Conservation (phyloP, 1,284 basidiomycete species). For the Papiliotrema flavescens region DNA sequence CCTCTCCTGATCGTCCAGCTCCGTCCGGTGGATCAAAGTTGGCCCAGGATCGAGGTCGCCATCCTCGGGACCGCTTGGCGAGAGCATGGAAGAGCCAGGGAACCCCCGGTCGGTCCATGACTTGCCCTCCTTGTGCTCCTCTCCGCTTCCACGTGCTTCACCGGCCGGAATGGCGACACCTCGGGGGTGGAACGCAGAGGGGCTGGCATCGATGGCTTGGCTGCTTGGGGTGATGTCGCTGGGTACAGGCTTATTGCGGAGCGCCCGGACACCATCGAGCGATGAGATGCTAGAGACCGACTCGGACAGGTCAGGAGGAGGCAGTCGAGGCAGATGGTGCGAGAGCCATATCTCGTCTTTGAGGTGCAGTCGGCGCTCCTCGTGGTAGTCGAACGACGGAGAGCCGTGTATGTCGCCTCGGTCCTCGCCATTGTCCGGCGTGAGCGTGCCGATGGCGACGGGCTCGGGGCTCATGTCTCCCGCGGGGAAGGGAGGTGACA, state of each 20-base stretch:
- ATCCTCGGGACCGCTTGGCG: conserved; percentile 24
- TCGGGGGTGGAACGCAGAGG: conserved; percentile 8
- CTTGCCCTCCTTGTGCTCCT: conserved; percentile 1
- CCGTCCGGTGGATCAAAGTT: conserved; percentile 19
- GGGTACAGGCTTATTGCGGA: background rate
- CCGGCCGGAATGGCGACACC: background rate
- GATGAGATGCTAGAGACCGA: conserved; percentile 10
- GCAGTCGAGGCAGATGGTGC: conserved; percentile 42
- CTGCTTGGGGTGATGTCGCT: conserved; percentile 3
- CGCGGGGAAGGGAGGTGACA: too few species aligned
- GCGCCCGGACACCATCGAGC: too few species aligned
- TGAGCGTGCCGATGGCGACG: too few species aligned
- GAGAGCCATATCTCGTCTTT: conserved; percentile 48
- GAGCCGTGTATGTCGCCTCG: conserved; percentile 20
- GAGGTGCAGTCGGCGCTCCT: conserved; percentile 42
- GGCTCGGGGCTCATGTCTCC: too few species aligned
- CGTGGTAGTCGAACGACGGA: conserved; percentile 49
- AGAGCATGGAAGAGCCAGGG: conserved; percentile 22
- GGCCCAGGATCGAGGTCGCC: conserved; percentile 29
- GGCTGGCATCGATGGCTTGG: conserved; percentile 6
- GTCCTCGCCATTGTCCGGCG: conserved; percentile 6
- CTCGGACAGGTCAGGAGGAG: conserved; percentile 29
- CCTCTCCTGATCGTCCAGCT: conserved; percentile 37
- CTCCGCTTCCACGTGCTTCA: background rate
- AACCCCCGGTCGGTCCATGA: background rate